Percentiles rank a stretch among this genome's conserved stretches.
phyloP scores from a whole-genome alignment of 2,329 filamentous ascomycete genomes.

The Phialocephala sp. region DNA sequence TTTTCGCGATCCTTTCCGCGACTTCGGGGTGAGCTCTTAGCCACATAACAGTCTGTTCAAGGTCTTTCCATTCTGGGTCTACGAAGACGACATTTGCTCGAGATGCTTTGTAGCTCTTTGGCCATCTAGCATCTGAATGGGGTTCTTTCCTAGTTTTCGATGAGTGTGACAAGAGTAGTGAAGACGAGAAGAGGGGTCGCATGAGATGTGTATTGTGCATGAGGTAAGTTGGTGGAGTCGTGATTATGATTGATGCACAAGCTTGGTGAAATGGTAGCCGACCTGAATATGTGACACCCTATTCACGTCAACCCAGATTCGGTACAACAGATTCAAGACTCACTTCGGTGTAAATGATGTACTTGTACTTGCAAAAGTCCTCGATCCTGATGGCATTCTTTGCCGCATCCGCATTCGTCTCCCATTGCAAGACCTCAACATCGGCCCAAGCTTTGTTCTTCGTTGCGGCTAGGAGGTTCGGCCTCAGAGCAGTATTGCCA shows the following conservation, averaged over 20 bases:
- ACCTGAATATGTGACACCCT: conserved; percentile 58
- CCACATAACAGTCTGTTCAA: conserved; percentile 53
- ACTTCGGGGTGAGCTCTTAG: conserved; percentile 50
- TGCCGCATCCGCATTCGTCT: conserved; percentile 35
- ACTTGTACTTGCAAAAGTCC: conserved; percentile 58
- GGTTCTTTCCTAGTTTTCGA: conserved; percentile 11
- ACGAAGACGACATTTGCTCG: conserved; percentile 58
- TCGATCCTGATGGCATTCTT: conserved; percentile 56
- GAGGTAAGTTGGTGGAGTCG: conserved; percentile 54
- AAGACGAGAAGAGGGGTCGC: conserved; percentile 50
- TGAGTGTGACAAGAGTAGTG: conserved; percentile 32
- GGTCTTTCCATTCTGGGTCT: conserved; percentile 56
- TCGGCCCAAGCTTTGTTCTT: conserved; percentile 53
- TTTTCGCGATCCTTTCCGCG: conserved; percentile 53
- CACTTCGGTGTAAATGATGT: conserved; percentile 57
- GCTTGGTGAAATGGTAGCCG: conserved; percentile 58
- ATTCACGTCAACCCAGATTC: not conserved
- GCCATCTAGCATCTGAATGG: conserved; percentile 47
- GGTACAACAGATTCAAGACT: not conserved
- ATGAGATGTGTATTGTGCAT: conserved; percentile 57
- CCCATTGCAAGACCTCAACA: conserved; percentile 48
- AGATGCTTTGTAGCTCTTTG: conserved; percentile 40
- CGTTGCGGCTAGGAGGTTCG: conserved; percentile 31
- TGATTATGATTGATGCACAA: conserved; percentile 54
- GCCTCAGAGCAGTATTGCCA: conserved; percentile 36